A percentile compares a stretch with the other conserved stretches of the same genome.
phyloP scores from a whole-genome alignment of 306 rosid species.

The Purshia tridentata region DNA sequence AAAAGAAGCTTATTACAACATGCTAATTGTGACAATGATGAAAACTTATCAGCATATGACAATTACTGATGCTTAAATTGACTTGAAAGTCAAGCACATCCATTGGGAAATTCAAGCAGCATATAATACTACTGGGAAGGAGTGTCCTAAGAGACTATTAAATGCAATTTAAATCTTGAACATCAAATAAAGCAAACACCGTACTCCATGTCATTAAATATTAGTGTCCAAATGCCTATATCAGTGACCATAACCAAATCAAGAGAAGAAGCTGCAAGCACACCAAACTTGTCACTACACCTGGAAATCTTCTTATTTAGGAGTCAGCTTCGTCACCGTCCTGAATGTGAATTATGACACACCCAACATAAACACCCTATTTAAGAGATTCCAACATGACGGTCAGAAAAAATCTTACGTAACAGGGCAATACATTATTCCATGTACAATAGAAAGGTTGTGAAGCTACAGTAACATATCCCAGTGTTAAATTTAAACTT shows the following conservation, averaged over 20 bases:
- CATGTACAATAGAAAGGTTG: constrained; percentile 42
- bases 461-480: constrained; percentile 44
- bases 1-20: background rate
- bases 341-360: constrained; percentile 52
- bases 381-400: constrained; percentile 57
- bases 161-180: constrained; percentile 45
- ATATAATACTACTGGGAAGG: constrained; percentile 29
- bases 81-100: constrained; percentile 13
- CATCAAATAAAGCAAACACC: constrained; percentile 36
- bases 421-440: constrained; percentile 52
- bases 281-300: constrained; percentile 63
- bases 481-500: constrained; percentile 31
- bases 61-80: constrained; percentile 9
- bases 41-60: constrained; percentile 20
- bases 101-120: constrained; percentile 27
- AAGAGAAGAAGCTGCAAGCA: constrained; percentile 46
- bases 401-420: constrained; percentile 54
- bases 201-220: constrained; percentile 37
- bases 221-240: constrained; percentile 42
- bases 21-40: constrained; percentile 20
- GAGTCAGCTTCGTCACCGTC: constrained; percentile 72
- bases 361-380: constrained; percentile 65
- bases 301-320: constrained; percentile 55
- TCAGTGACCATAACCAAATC: constrained; percentile 41
- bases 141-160: constrained; percentile 29